Evolutionary conservation across 768 basidiomycete species (phyloP).

Genomic region (Sporobolomyces pararoseus): DNA sequence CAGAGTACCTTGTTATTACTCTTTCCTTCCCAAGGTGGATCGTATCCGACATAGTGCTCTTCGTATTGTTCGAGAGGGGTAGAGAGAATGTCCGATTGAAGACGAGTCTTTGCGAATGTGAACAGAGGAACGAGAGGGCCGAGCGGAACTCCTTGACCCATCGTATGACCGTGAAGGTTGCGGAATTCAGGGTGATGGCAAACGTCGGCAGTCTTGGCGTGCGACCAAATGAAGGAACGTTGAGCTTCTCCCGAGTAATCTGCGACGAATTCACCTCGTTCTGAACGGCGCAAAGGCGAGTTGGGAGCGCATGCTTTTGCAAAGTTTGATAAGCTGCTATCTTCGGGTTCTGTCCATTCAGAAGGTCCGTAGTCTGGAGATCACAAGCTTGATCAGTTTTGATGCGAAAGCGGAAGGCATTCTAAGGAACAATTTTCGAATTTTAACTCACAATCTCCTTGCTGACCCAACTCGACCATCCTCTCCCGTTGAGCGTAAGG

Average conservation of each 20-base stretch:
- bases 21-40: slow-evolving; percentile 50
- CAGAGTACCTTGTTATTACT: slow-evolving; percentile 50
- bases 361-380: slow-evolving; percentile 43
- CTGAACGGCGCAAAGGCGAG: slow-evolving; percentile 44
- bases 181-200: slow-evolving; percentile 46
- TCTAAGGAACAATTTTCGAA: background rate
- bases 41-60: slow-evolving; percentile 44
- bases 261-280: slow-evolving; percentile 39
- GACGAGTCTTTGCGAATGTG: slow-evolving; percentile 77
- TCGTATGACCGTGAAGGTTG: slow-evolving; percentile 44
- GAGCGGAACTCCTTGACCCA: slow-evolving; percentile 39
- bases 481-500: slow-evolving; percentile 43
- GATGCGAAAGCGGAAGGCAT: background rate
- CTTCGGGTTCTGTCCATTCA: slow-evolving; percentile 44
- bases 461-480: slow-evolving; percentile 43
- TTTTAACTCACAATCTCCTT: slow-evolving; percentile 42
- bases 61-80: slow-evolving; percentile 92
- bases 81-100: slow-evolving; percentile 84
- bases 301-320: slow-evolving; percentile 45
- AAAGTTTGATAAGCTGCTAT: slow-evolving; percentile 42
- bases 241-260: slow-evolving; percentile 36
- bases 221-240: slow-evolving; percentile 45
- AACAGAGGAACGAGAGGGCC: slow-evolving; percentile 57
- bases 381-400: background rate
- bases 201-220: slow-evolving; percentile 41